Evolutionary conservation across 176 grass and related monocot species (phyloP).

Genomic region (Pharus latifolius): DNA sequence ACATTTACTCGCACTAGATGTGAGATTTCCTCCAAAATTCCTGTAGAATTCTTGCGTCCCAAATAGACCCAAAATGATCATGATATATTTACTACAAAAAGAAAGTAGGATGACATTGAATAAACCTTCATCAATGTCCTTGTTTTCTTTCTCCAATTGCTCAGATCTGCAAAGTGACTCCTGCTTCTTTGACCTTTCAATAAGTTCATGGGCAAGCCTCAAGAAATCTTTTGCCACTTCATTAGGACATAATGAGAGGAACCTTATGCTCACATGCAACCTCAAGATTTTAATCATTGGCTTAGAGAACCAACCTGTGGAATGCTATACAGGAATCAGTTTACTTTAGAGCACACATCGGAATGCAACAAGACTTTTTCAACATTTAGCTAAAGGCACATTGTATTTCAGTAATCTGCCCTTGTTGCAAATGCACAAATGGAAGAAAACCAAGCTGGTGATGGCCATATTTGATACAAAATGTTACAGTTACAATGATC

Average conservation of each 20-base stretch:
- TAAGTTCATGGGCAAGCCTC: conserved; percentile 35
- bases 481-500: too few relatives aligned
- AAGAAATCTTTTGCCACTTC: conserved; percentile 34
- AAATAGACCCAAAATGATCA: background rate
- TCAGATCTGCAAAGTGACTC: conserved; percentile 48
- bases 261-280: conserved; percentile 63
- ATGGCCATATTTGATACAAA: too few relatives aligned
- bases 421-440: too few relatives aligned
- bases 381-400: too few relatives aligned
- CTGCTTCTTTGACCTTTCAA: conserved; percentile 77
- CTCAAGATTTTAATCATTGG: conserved; percentile 59
- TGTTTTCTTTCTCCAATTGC: conserved; percentile 30
- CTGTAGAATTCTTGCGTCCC: too few relatives aligned
- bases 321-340: conserved; percentile 43
- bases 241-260: conserved; percentile 60
- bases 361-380: background rate
- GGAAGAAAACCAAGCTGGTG: too few relatives aligned
- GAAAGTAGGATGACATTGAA: conserved; percentile 4
- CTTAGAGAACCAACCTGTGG: conserved; percentile 82
- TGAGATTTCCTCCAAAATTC: too few relatives aligned
- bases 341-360: conserved; percentile 13
- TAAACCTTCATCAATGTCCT: conserved; percentile 41
- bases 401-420: too few relatives aligned
- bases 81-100: background rate
- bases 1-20: too few relatives aligned